Base-by-base conservation (phyloP, 1,284 basidiomycete genomes). In the Golubevia pallescens region DNA sequence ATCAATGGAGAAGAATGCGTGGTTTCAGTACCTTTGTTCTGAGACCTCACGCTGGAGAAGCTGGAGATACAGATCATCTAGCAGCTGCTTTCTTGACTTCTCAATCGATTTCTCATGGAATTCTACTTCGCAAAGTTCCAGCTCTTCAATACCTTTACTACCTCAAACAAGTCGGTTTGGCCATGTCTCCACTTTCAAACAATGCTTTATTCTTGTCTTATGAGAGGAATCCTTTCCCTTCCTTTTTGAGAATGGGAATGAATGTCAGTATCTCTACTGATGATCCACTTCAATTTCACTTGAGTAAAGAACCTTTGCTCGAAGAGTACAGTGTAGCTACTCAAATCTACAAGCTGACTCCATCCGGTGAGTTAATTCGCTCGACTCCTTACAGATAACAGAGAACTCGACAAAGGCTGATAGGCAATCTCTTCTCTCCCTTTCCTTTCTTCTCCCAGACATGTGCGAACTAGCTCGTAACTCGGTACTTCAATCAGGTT, bases 1-100 rank as follows among this genome's bases (percentile, higher is more conserved):
- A 99, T 85, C 91, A 93, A 63, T 99, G 95, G 95, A 89, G 97
- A 89, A 65, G 87, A 88, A 64, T 71, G 20, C 89, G 96, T 52
- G 94, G 95, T 3, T 99, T 99, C 88, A 97, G 94, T 95, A 99
- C 96, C 0, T 96, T 99, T 83, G 96, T 98, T 51, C 90, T 99
- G 66, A 92, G 97, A 53, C 97, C 97, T 0, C 97, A 99, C 86
- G 93, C 93, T 24, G 97, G 97, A 63, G 97, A 99, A 88, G 97
- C 97, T 1, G 97, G 97, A 53, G 97, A 99, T 85, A 94, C 97
- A 0, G 96, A 99, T 86, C 97, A 99, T 86, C 89, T 99, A 20
- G 94, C 95, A 0, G 93, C 96, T 0, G 93, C 96, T 1, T 99
- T 94, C 89, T 89, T 99, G 24, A 95, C 94, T 0, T 93, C 95